phyloP scores from a whole-genome alignment of 805 yeast species.

The Starmerella bombicola region DNA sequence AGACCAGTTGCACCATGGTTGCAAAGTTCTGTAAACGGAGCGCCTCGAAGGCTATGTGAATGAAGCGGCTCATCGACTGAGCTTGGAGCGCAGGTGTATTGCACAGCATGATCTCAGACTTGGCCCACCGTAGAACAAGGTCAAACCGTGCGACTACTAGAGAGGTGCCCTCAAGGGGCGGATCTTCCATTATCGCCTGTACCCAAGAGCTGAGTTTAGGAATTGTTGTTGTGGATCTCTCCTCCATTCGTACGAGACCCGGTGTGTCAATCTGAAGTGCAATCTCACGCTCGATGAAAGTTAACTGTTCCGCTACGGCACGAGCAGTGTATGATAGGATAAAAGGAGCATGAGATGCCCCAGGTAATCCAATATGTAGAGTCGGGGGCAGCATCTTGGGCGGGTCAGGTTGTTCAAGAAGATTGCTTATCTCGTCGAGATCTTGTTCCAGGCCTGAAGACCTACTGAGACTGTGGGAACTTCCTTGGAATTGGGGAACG shows the following conservation, averaged over 20 bases:
- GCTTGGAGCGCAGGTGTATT: constrained; percentile 46
- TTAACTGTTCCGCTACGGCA: constrained; percentile 65
- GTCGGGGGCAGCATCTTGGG: constrained; percentile 18
- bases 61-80: constrained; percentile 66
- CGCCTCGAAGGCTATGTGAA: constrained; percentile 74
- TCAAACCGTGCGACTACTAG: constrained; percentile 77
- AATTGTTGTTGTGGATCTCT: constrained; percentile 48
- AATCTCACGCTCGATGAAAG: constrained; percentile 75
- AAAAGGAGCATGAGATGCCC: constrained; percentile 57
- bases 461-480: neutral
- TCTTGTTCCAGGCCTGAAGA: neutral
- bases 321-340: constrained; percentile 58
- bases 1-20: constrained; percentile 72
- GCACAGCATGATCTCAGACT: constrained; percentile 73
- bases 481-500: neutral
- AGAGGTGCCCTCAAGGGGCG: constrained; percentile 51
- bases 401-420: constrained; percentile 2
- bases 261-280: constrained; percentile 83
- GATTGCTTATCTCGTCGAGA: neutral
- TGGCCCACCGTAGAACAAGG: constrained; percentile 80
- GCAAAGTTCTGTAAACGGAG: constrained; percentile 64
- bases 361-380: constrained; percentile 15
- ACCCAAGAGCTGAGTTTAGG: constrained; percentile 62
- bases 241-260: constrained; percentile 62
- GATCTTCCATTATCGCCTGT: constrained; percentile 46